Base-by-base conservation (phyloP, 768 basidiomycete genomes). In the Coprinopsis strossmayeri region DNA sequence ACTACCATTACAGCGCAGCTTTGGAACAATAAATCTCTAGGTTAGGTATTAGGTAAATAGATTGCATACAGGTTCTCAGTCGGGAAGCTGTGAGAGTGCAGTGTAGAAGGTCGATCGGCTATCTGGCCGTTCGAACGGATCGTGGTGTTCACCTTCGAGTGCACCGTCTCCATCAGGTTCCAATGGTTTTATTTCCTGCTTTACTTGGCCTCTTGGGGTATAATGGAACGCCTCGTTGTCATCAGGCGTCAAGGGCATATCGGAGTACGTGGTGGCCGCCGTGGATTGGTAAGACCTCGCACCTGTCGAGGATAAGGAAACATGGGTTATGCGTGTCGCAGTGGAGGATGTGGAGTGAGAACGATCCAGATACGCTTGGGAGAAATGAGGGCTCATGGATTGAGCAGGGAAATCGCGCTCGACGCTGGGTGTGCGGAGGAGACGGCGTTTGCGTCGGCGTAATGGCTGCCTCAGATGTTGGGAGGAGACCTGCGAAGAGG, bases 361-460 rank as follows among this genome's bases (percentile, higher is more conserved):
- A 3, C 49, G 49, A 12, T 27, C 43, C 12, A 50, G 49, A 3
- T 15, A 37, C 27, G 52, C 35, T 32, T 47, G 53, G 21, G 54
- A 57, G 9, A 46, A 48, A 39, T 61, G 55, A 10, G 60, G 28
- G 20, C 50, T 53, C 38, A 48, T 52, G 1, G 54, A 50, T 39
- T 55, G 48, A 34, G 53, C 48, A 20, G 61, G 58, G 53, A 66
- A 64, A 52, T 67, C 64, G 13, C 63, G 62, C 58, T 69, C 67
- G 20, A 66, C 60, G 52, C 67, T 71, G 30, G 68, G 64, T 17
- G 66, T 67, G 32, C 67, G 66, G 45, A 69, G 57, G 21, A 69
- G 51, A 42, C 58, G 59, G 26, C 64, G 53, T 35, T 61, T 59
- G 27, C 58, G 59, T 25, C 64, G 57, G 21, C 65, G 59, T 7